Conservation (phyloP, 2,329 filamentous ascomycete species). For the Lasiodiplodia hormozganensis region DNA sequence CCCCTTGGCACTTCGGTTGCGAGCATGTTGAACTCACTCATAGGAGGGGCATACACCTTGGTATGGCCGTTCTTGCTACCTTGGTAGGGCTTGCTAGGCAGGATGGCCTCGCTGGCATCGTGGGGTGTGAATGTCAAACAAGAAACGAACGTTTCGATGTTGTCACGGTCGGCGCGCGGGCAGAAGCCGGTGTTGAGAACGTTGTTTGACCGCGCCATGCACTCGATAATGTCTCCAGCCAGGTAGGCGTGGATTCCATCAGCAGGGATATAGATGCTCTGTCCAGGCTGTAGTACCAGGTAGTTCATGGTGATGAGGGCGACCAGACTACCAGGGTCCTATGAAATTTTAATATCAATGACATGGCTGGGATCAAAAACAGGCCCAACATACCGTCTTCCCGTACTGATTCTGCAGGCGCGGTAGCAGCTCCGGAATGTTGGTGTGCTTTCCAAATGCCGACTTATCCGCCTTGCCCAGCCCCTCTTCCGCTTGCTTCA, state of each 20-base stretch:
- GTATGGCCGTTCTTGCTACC: slow-evolving; percentile 73
- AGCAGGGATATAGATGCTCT: slow-evolving; percentile 73
- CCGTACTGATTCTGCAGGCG: slow-evolving; percentile 71
- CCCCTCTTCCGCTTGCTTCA: slow-evolving; percentile 60
- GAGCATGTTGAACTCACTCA: slow-evolving; percentile 76
- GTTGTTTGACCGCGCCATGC: slow-evolving; percentile 78
- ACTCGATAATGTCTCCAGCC: slow-evolving; percentile 76
- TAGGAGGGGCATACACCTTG: slow-evolving; percentile 68
- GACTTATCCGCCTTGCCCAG: slow-evolving; percentile 75
- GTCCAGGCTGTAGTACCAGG: slow-evolving; percentile 68
- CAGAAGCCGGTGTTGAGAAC: slow-evolving; percentile 79
- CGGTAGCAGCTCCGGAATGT: slow-evolving; percentile 70
- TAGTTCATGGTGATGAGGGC: slow-evolving; percentile 79
- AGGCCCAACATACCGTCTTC: slow-evolving; percentile 37
- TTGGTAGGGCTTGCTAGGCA: slow-evolving; percentile 82
- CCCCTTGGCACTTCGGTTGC: slow-evolving; percentile 62
- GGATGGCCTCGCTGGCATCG: slow-evolving; percentile 69
- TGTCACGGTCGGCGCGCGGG: slow-evolving; percentile 68
- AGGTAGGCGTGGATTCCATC: slow-evolving; percentile 79
- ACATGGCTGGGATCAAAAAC: not conserved
- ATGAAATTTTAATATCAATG: not conserved
- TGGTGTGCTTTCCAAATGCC: slow-evolving; percentile 74
- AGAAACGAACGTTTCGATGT: slow-evolving; percentile 67
- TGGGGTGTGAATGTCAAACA: slow-evolving; percentile 71
- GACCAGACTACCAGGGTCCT: slow-evolving; percentile 72